A percentile compares a stretch with the other conserved stretches of the same genome.
phyloP scores from a whole-genome alignment of 75 land plant species.

The Larix kaempferi region DNA sequence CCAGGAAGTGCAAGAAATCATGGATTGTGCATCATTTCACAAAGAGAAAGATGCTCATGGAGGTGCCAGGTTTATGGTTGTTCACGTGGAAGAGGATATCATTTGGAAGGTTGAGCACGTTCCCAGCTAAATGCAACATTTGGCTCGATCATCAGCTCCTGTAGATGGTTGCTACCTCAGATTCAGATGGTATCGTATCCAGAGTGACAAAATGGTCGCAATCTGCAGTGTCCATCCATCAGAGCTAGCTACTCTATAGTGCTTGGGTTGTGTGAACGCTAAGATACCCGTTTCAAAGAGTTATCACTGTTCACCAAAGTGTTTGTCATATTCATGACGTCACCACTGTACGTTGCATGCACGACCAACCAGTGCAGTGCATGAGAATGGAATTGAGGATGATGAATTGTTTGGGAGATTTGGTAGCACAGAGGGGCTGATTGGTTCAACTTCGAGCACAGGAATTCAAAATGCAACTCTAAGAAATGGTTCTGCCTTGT shows the following conservation, averaged over 20 bases:
- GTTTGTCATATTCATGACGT: slow-evolving; percentile 95
- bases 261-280: slow-evolving; percentile 87
- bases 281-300: slow-evolving; percentile 83
- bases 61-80: too few relatives aligned
- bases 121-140: too few relatives aligned
- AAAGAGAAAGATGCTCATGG: too few relatives aligned
- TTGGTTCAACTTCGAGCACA: slow-evolving; percentile 27
- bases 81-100: too few relatives aligned
- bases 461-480: slow-evolving; percentile 30
- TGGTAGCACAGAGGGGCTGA: slow-evolving; percentile 16
- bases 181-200: too few relatives aligned
- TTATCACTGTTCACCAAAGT: slow-evolving; percentile 87
- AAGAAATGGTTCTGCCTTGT: slow-evolving; percentile 56
- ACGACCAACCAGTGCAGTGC: slow-evolving; percentile 62
- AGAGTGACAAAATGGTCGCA: too few relatives aligned
- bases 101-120: too few relatives aligned
- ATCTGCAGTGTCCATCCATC: too few relatives aligned
- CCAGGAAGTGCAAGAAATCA: too few relatives aligned
- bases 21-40: too few relatives aligned
- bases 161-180: too few relatives aligned
- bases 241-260: slow-evolving; percentile 89
- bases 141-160: too few relatives aligned
- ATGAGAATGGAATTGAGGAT: slow-evolving; percentile 89
- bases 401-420: slow-evolving; percentile 75
- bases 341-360: slow-evolving; percentile 88